Conservation (phyloP, 108 stramenopile genomes). For the Hondaea fermentalgiana region DNA sequence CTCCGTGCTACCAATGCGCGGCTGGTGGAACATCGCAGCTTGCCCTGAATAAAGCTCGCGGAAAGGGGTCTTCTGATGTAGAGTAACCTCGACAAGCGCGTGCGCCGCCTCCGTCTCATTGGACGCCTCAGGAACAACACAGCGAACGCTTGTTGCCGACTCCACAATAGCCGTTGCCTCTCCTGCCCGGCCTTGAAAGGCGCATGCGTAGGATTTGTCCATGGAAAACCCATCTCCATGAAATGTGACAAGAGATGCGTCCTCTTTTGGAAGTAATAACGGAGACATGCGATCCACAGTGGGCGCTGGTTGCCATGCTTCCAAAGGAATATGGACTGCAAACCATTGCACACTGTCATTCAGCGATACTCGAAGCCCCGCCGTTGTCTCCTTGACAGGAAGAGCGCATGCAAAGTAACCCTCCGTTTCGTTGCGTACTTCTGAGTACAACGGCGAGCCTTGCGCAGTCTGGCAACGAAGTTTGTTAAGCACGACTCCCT, state of each 20-base stretch:
- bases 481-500: too few species aligned
- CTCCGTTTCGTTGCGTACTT: background rate
- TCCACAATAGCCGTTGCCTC: background rate
- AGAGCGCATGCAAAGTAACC: background rate
- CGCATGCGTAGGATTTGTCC: background rate
- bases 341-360: background rate
- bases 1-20: background rate
- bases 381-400: background rate
- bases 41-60: background rate
- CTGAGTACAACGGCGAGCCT: background rate
- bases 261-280: background rate
- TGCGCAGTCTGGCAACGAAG: too few species aligned
- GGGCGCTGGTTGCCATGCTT: background rate
- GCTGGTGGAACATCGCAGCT: background rate
- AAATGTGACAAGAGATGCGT: background rate
- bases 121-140: background rate
- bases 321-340: background rate
- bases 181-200: background rate
- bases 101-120: background rate
- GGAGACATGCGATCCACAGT: background rate
- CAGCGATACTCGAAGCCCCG: background rate
- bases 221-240: background rate
- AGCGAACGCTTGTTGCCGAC: background rate
- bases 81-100: background rate
- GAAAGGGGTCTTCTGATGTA: background rate